Percentiles rank a stretch among this genome's conserved stretches.
phyloP scores from a whole-genome alignment of 23 red algal genomes.

The Gracilaria domingensis region DNA sequence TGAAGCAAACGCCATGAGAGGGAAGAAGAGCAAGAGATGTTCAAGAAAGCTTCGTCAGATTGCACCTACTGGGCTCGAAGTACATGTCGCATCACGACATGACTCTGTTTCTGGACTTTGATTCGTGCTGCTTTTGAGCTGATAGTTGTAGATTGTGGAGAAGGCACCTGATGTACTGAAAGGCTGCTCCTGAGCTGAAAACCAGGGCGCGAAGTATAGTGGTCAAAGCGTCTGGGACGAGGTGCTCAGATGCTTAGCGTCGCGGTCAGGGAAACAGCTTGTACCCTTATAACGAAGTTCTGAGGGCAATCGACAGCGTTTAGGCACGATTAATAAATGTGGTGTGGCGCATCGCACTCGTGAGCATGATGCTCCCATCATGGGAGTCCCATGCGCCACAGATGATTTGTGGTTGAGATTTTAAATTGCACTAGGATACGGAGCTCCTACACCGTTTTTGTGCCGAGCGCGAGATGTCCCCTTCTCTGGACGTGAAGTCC shows the following conservation, averaged over 20 bases:
- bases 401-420: constrained; percentile 7
- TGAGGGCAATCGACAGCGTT: no score
- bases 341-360: no score
- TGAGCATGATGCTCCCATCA: no score
- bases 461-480: no score
- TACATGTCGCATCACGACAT: constrained; percentile 1
- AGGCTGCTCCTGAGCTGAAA: neutral
- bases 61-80: neutral
- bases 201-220: neutral
- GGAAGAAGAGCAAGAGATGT: neutral
- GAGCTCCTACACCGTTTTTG: no score
- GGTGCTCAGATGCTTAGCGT: no score
- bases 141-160: neutral
- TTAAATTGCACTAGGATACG: no score
- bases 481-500: no score
- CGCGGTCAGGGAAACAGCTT: no score
- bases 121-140: neutral
- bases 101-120: neutral
- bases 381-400: neutral
- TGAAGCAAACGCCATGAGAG: constrained; percentile 27
- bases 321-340: no score
- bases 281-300: neutral
- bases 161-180: neutral
- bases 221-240: neutral
- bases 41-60: neutral